Conservation (phyloP, 2,329 filamentous ascomycete species). For the Sclerotinia minor region DNA sequence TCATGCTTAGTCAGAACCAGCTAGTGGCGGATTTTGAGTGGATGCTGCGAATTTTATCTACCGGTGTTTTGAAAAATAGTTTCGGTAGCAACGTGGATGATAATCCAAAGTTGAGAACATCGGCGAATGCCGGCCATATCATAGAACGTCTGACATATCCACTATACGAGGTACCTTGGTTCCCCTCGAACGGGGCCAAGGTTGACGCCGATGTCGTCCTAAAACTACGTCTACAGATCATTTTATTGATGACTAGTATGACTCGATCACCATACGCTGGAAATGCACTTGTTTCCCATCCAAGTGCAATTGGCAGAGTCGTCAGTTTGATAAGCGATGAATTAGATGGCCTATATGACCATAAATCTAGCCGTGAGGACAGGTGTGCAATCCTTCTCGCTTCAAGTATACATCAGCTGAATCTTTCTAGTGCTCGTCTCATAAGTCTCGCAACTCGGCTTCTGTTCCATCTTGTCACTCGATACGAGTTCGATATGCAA, state of each 20-base stretch:
- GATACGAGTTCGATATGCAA: slow-evolving; percentile 68
- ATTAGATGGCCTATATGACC: slow-evolving; percentile 60
- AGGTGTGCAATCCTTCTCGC: slow-evolving; percentile 41
- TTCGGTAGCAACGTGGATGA: slow-evolving; percentile 64
- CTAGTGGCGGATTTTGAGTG: slow-evolving; percentile 60
- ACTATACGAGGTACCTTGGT: slow-evolving; percentile 47
- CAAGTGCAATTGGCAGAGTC: slow-evolving; percentile 69
- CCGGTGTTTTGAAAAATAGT: slow-evolving; percentile 61
- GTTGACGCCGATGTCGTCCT: slow-evolving; percentile 34
- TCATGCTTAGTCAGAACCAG: slow-evolving; percentile 68
- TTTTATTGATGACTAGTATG: slow-evolving; percentile 61
- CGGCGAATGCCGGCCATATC: slow-evolving; percentile 43
- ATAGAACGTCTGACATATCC: slow-evolving; percentile 45
- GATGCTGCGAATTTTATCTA: slow-evolving; percentile 66
- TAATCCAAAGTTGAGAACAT: slow-evolving; percentile 43
- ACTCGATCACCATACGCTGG: slow-evolving; percentile 63
- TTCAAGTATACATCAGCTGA: slow-evolving; percentile 19
- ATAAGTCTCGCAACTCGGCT: slow-evolving; percentile 63
- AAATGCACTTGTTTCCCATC: slow-evolving; percentile 65
- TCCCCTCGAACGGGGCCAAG: slow-evolving; percentile 34
- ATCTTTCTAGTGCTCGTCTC: slow-evolving; percentile 44
- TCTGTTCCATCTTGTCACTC: slow-evolving; percentile 58
- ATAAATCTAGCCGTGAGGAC: slow-evolving; percentile 43
- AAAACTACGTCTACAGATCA: slow-evolving; percentile 41
- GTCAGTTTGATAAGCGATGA: slow-evolving; percentile 75